Base-by-base conservation (phyloP, 176 grass and related monocot genomes). In the Olyra latifolia region DNA sequence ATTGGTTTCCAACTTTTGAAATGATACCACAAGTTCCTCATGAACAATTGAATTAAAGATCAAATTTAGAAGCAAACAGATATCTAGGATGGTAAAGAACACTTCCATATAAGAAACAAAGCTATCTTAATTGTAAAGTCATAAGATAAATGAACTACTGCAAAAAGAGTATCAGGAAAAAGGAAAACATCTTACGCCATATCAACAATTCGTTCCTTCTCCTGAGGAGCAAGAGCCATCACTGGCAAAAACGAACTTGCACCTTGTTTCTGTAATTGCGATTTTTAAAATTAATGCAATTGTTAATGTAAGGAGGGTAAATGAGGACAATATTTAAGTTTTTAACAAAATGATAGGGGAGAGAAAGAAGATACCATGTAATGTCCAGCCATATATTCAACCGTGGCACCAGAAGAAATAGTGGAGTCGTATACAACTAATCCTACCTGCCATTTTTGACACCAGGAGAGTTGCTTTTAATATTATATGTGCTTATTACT, bases 361-460 rank as follows among this genome's bases (percentile, higher is more conserved):
- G 42, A 62, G 13, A 80, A 73, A 45, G 19, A 55, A 70, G 56
- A 22, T 95, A 99, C 97, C 79, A 99, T 93, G 56, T 99, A 99
- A 79, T 99, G 97, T 38, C 97, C 97, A 49, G 97, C 97, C 88
- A 99, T 93, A 85, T 99, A 99, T 88, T 99, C 97, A 71, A 91
- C 91, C 41, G 97, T 99, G 28, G 97, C 93, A 73, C 97, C 97
- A 80, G 90, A 86, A 48, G 97, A 94, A 75, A 99, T 79, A 62
- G 94, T 91, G 1, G 93, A 99, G 46, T 99, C 97, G 32, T 99
- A 99, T 22, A 99, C 93, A 87, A 99, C 97, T 40, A 99, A 84
- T 35, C 97, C 97, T 30, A 99, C 97, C 97, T 99, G 85, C 16
- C 56, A 87, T 82, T 80, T 79, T 74, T 70, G 59, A 75, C 62